phyloP scores from a whole-genome alignment of 352 stramenopile genomes.

The Phytophthora agathidicida region DNA sequence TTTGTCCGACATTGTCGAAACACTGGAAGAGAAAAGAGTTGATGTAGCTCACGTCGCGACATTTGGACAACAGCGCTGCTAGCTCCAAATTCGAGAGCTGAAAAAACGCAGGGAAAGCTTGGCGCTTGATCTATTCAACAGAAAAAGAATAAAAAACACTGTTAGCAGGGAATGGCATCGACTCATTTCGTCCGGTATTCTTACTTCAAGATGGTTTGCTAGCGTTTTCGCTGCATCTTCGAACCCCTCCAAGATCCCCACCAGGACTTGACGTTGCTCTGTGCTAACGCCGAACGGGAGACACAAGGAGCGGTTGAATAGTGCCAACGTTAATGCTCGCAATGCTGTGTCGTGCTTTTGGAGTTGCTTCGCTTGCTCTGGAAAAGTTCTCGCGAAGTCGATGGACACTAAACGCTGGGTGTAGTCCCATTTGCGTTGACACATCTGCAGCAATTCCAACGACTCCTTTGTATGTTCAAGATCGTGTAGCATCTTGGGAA shows the following conservation, averaged over 20 bases:
- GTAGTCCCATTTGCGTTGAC: constrained; percentile 73
- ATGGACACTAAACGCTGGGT: constrained; percentile 63
- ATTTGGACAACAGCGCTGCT: constrained; percentile 52
- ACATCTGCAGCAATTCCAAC: constrained; percentile 58
- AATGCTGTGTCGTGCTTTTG: constrained; percentile 60
- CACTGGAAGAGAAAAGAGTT: constrained; percentile 65
- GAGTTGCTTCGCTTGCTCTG: constrained; percentile 60
- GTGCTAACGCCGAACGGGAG: constrained; percentile 57
- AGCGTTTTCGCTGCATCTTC: constrained; percentile 54
- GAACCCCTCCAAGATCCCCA: constrained; percentile 56
- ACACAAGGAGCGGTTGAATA: constrained; percentile 60
- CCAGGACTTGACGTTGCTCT: constrained; percentile 49
- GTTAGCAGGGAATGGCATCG: too few relatives aligned
- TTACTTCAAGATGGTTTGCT: constrained; percentile 64
- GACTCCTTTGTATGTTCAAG: constrained; percentile 55
- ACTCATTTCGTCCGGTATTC: too few relatives aligned
- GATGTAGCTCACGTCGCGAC: constrained; percentile 51
- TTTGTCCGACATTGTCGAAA: constrained; percentile 71
- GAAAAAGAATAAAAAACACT: not conserved
- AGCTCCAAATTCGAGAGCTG: constrained; percentile 69
- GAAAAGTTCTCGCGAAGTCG: constrained; percentile 67
- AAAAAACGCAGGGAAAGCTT: constrained; percentile 69
- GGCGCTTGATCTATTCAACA: constrained; percentile 49
- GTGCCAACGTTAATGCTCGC: constrained; percentile 50
- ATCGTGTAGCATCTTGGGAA: constrained; percentile 57